These are phyloP conservation scores for Globisporangium lucens DNA, from an alignment of 352 stramenopile genomes.

Conservation along the genomic window DNA sequence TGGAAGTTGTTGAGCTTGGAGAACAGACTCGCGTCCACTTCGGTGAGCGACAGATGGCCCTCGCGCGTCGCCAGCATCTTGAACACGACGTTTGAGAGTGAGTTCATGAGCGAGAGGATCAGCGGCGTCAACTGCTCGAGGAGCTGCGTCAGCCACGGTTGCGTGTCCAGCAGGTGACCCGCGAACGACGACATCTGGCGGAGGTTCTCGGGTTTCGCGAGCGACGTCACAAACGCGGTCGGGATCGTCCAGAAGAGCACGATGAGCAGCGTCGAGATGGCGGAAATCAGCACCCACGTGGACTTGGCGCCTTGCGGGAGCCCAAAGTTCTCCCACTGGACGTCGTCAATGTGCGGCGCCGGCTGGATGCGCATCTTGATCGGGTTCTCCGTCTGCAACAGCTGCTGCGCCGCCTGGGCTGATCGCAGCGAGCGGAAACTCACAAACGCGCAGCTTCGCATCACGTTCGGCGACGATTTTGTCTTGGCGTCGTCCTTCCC, in stretches of 20 bases:
- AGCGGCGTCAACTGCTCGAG: conserved; percentile 67
- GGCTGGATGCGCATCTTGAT: conserved; percentile 52
- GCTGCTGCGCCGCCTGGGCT: conserved; percentile 64
- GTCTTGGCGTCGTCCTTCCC: conserved; percentile 26
- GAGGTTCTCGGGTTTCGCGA: conserved; percentile 66
- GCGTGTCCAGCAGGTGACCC: conserved; percentile 32
- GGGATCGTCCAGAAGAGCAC: conserved; percentile 80
- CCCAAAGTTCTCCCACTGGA: conserved; percentile 81
- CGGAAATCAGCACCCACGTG: conserved; percentile 61
- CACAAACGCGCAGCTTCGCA: conserved; percentile 66
- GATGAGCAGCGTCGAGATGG: conserved; percentile 48
- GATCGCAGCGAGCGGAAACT: conserved; percentile 65
- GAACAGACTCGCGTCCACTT: conserved; percentile 69
- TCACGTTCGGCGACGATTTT: conserved; percentile 42
- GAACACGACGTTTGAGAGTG: conserved; percentile 64
- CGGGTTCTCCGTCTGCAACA: conserved; percentile 68
- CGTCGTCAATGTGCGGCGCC: conserved; percentile 64
- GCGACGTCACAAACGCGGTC: conserved; percentile 72
- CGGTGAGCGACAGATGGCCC: conserved; percentile 61
- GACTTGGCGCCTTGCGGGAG: conserved; percentile 52
- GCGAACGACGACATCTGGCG: conserved; percentile 50
- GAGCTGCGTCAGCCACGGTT: conserved; percentile 48
- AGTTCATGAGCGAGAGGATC: conserved; percentile 67
- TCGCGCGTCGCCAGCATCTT: conserved; percentile 58
- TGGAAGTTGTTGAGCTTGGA: conserved; percentile 77